phyloP scores from a whole-genome alignment of 306 rosid species.

The Dalbergia oliveri region DNA sequence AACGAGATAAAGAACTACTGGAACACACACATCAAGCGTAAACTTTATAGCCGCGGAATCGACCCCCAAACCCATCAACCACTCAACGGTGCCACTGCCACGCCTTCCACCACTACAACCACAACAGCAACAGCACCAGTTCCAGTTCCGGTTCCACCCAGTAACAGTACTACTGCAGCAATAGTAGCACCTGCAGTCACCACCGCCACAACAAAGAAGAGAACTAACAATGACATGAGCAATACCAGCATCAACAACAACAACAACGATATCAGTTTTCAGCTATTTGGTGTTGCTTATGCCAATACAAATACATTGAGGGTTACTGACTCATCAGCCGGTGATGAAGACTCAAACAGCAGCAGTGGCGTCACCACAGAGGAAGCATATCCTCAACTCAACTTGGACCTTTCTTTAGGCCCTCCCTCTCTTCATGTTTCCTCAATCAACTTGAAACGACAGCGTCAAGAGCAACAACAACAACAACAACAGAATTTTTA shows the following conservation, averaged over 20 bases:
- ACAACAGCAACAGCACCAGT: not conserved
- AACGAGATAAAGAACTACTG: slow-evolving; percentile 78
- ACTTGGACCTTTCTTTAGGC: slow-evolving; percentile 68
- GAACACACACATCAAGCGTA: slow-evolving; percentile 66
- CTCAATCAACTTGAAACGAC: slow-evolving; percentile 2
- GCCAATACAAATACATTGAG: not conserved
- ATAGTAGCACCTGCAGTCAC: not conserved
- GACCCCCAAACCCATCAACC: slow-evolving; percentile 69
- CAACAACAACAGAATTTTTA: slow-evolving; percentile 24
- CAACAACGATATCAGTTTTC: not conserved
- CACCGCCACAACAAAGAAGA: not conserved
- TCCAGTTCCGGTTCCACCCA: not conserved
- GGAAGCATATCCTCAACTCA: slow-evolving; percentile 44
- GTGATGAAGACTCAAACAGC: slow-evolving; percentile 45
- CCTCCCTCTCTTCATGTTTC: slow-evolving; percentile 36
- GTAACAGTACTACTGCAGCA: not conserved
- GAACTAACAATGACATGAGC: not conserved
- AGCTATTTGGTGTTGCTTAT: not conserved
- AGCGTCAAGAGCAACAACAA: slow-evolving; percentile 18
- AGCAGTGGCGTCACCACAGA: slow-evolving; percentile 48
- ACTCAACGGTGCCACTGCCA: slow-evolving; percentile 14
- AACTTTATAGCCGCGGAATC: slow-evolving; percentile 55
- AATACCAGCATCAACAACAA: not conserved
- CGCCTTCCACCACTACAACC: not conserved
- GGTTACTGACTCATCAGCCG: not conserved